These are phyloP conservation scores for Colletotrichum abscissum DNA, from an alignment of 2,329 filamentous ascomycete genomes.

Conservation along the genomic window DNA sequence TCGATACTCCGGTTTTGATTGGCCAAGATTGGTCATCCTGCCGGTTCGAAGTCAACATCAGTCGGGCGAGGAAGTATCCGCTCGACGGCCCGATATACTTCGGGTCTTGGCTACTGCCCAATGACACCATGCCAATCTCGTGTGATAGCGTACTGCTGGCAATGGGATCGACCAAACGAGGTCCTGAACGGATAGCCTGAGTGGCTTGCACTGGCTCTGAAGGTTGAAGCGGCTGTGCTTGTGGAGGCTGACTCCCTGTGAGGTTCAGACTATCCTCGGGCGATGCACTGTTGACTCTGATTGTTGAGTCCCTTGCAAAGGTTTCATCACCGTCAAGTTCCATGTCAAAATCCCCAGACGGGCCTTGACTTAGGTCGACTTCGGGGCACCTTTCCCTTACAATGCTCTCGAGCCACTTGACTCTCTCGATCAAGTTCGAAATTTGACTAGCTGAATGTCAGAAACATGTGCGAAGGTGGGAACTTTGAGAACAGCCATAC, in stretches of 20 bases:
- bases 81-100: conserved; percentile 67
- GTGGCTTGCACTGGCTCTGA: conserved; percentile 28
- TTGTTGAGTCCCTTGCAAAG: conserved; percentile 23
- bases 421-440: conserved; percentile 51
- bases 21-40: conserved; percentile 38
- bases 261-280: conserved; percentile 28
- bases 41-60: conserved; percentile 55
- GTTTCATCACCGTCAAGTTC: conserved; percentile 19
- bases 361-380: conserved; percentile 48
- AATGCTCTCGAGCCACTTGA: conserved; percentile 59
- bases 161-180: conserved; percentile 34
- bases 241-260: not conserved
- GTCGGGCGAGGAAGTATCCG: conserved; percentile 63
- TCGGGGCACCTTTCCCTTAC: conserved; percentile 54
- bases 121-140: conserved; percentile 64
- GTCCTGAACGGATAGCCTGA: conserved; percentile 29
- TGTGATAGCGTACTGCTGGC: conserved; percentile 50
- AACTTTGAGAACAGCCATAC: conserved; percentile 40
- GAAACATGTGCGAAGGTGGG: not conserved
- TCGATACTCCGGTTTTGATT: not conserved
- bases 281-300: conserved; percentile 27
- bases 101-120: conserved; percentile 58
- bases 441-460: conserved; percentile 34
- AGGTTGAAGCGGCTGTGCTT: not conserved
- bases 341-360: conserved; percentile 1